Percentiles rank a stretch among this genome's conserved stretches.
Evolutionary conservation across 2,329 filamentous ascomycete genomes (phyloP).

Genomic region (Xylariomycetidae sp.): DNA sequence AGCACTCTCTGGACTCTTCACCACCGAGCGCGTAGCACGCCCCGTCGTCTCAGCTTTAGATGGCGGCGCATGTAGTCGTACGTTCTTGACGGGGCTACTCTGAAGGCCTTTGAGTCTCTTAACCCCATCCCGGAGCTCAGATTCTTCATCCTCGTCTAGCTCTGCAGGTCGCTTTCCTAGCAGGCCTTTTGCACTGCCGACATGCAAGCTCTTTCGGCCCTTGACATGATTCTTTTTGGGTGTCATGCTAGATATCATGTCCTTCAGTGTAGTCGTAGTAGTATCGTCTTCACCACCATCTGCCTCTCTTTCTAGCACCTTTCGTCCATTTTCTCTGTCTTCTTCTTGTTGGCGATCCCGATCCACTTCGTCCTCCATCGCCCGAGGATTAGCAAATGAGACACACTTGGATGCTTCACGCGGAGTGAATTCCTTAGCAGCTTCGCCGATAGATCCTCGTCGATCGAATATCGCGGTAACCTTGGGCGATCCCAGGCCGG

Average conservation of each 20-base stretch:
- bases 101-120: conserved; percentile 70
- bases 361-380: conserved; percentile 60
- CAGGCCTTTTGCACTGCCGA: conserved; percentile 68
- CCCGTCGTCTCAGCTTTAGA: conserved; percentile 63
- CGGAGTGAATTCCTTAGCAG: conserved; percentile 59
- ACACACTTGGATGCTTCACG: conserved; percentile 43
- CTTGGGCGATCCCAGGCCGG: conserved; percentile 70
- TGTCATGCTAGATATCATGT: conserved; percentile 74
- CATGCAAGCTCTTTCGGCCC: conserved; percentile 70
- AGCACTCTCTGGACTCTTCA: conserved; percentile 40
- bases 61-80: conserved; percentile 65
- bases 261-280: conserved; percentile 62
- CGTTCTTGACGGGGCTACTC: conserved; percentile 71
- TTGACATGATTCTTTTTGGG: conserved; percentile 66
- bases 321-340: conserved; percentile 55
- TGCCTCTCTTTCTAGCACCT: conserved; percentile 49
- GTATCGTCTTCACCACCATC: conserved; percentile 53
- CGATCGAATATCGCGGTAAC: conserved; percentile 68
- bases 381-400: conserved; percentile 61
- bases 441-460: conserved; percentile 66
- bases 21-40: conserved; percentile 46
- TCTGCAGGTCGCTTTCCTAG: conserved; percentile 71
- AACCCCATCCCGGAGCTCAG: conserved; percentile 53
- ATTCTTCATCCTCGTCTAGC: conserved; percentile 62
- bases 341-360: conserved; percentile 57